Conservation (phyloP, 179 eudicot species). For the Vitellaria paradoxa region DNA sequence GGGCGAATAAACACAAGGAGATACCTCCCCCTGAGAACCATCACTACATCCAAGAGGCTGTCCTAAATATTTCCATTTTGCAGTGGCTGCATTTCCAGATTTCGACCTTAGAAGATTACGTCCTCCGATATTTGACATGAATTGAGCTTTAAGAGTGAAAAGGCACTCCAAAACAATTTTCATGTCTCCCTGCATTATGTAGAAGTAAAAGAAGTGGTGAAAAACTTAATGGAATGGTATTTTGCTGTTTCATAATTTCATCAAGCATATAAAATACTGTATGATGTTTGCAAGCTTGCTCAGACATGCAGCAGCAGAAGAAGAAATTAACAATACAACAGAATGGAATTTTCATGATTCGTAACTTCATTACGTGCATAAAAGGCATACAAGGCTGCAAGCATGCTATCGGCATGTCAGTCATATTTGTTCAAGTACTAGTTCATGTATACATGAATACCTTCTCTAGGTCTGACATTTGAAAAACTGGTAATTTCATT, state of each 20-base stretch:
- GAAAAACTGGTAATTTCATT: slow-evolving; percentile 75
- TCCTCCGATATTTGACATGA: slow-evolving; percentile 26
- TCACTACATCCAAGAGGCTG: slow-evolving; percentile 13
- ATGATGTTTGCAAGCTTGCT: too few species aligned
- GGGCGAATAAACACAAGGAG: slow-evolving; percentile 23
- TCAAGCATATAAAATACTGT: too few species aligned
- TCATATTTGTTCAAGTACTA: not conserved
- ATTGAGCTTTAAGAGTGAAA: slow-evolving; percentile 57
- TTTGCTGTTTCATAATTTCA: not conserved
- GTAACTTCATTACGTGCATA: not conserved
- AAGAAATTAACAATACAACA: too few species aligned
- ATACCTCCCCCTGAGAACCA: slow-evolving; percentile 17
- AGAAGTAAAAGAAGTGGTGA: not conserved
- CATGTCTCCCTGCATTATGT: slow-evolving; percentile 72
- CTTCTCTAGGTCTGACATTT: slow-evolving; percentile 71
- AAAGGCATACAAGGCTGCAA: not conserved
- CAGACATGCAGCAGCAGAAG: too few species aligned
- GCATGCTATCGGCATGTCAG: not conserved
- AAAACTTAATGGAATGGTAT: not conserved
- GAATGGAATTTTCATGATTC: too few species aligned
- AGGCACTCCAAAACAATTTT: slow-evolving; percentile 79
- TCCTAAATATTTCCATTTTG: slow-evolving; percentile 23
- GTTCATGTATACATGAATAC: slow-evolving; percentile 27
- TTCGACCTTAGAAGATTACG: slow-evolving; percentile 10
- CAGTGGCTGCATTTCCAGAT: slow-evolving; percentile 17